phyloP scores from a whole-genome alignment of 768 basidiomycete genomes.

The Termitomyces sp. region DNA sequence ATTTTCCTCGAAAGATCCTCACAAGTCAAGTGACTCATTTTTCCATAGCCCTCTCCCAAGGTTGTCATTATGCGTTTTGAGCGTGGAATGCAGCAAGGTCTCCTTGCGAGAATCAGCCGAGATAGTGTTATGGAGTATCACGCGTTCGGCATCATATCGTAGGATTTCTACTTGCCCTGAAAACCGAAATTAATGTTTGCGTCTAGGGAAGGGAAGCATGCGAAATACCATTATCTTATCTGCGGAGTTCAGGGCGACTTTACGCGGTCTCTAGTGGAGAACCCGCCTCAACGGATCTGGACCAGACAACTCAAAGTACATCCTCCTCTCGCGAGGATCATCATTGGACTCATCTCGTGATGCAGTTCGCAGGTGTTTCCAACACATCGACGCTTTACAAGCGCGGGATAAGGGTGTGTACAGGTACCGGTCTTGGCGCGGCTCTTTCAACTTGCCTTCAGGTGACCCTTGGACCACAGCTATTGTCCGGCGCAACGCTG shows the following conservation, averaged over 20 bases:
- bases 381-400: constrained; percentile 75
- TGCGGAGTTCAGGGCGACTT: constrained; percentile 86
- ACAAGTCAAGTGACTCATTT: neutral
- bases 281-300: constrained; percentile 72
- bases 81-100: constrained; percentile 83
- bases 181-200: neutral
- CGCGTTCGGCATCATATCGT: constrained; percentile 83
- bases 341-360: neutral
- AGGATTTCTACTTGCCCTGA: constrained; percentile 19
- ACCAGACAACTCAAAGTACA: constrained; percentile 75
- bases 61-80: constrained; percentile 76
- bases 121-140: constrained; percentile 78
- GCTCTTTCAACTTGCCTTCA: constrained; percentile 81
- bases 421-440: constrained; percentile 79
- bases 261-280: constrained; percentile 66
- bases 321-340: neutral
- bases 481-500: neutral
- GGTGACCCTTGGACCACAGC: constrained; percentile 37
- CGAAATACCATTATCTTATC: constrained; percentile 77
- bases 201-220: constrained; percentile 62
- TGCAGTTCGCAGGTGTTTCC: constrained; percentile 74
- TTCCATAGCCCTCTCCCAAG: constrained; percentile 68
- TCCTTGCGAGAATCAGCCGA: constrained; percentile 76
- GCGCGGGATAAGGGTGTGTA: constrained; percentile 83
- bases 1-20: constrained; percentile 18